These are phyloP conservation scores for thale cress (Arabidopsis thaliana) DNA, from an alignment of 345 rosid species.

Conservation along the genomic window DNA sequence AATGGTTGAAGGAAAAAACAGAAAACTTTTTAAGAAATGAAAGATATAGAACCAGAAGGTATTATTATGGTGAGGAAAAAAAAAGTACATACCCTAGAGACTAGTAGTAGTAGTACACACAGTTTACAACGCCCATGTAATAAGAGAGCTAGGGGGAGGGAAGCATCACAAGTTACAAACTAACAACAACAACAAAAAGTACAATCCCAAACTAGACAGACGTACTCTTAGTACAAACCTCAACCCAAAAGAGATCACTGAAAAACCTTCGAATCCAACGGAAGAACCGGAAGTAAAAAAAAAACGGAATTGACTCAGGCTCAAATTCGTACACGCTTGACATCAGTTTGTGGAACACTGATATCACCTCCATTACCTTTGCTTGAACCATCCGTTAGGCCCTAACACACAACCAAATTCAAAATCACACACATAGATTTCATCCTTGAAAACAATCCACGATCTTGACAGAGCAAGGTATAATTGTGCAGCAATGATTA, in stretches of 20 bases:
- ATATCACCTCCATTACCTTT: conserved; percentile 61
- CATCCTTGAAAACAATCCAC: conserved; percentile 4
- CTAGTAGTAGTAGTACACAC: neutral
- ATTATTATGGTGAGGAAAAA: conserved; percentile 1
- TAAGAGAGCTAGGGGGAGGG: conserved; percentile 6
- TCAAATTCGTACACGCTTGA: conserved; percentile 65
- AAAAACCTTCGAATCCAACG: conserved; percentile 8
- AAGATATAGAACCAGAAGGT: neutral
- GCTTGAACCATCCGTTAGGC: conserved; percentile 46
- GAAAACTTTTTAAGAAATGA: neutral
- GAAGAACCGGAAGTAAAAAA: neutral
- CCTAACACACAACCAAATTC: conserved; percentile 44
- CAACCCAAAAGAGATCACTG: conserved; percentile 16
- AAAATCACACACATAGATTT: conserved; percentile 1
- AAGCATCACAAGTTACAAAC: conserved; percentile 20
- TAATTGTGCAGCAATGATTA: neutral
- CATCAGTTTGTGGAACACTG: conserved; percentile 78
- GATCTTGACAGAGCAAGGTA: neutral
- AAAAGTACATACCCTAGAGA: neutral
- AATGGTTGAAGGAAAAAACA: neutral
- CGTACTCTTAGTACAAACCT: conserved; percentile 4
- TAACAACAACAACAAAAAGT: conserved; percentile 9
- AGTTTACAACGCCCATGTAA: neutral
- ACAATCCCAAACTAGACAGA: conserved; percentile 20
- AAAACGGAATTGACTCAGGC: neutral